Percentiles rank a stretch among this genome's conserved stretches.
phyloP scores from a whole-genome alignment of 2,329 filamentous ascomycete genomes.

The Cordyceps tenuipes region DNA sequence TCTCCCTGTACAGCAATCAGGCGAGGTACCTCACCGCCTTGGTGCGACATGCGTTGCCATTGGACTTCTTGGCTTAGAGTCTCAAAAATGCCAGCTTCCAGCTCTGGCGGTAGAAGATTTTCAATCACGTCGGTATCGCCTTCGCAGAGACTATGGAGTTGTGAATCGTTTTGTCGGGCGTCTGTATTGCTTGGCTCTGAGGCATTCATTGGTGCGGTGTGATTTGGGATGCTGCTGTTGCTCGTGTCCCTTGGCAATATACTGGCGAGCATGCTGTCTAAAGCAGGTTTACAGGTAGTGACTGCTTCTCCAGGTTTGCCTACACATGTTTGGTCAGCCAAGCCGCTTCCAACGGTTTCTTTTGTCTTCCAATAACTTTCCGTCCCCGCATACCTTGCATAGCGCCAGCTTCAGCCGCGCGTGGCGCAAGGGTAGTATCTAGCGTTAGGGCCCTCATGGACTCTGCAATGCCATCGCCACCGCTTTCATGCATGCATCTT shows the following conservation, averaged over 20 bases:
- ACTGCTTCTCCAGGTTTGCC: neutral
- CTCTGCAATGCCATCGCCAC: slow-evolving; percentile 19
- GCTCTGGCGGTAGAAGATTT: slow-evolving; percentile 53
- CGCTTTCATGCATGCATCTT: slow-evolving; percentile 9
- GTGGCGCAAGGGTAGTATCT: slow-evolving; percentile 16
- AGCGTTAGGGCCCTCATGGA: slow-evolving; percentile 26
- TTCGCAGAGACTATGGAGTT: slow-evolving; percentile 52
- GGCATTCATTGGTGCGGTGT: neutral
- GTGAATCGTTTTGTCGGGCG: slow-evolving; percentile 13
- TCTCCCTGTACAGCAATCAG: slow-evolving; percentile 83
- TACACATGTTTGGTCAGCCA: neutral
- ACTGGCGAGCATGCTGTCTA: neutral
- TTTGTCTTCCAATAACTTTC: slow-evolving; percentile 6
- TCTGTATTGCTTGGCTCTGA: neutral
- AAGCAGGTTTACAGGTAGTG: neutral
- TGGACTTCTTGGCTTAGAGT: slow-evolving; percentile 64
- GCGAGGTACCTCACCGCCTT: slow-evolving; percentile 83
- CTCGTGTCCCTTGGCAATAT: neutral
- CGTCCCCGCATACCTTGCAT: slow-evolving; percentile 14
- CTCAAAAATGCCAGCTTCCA: slow-evolving; percentile 57
- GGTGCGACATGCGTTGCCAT: slow-evolving; percentile 91
- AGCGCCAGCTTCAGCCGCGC: slow-evolving; percentile 12
- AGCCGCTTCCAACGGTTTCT: slow-evolving; percentile 15
- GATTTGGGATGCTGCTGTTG: neutral
- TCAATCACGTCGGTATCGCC: slow-evolving; percentile 71